Evolutionary conservation across 2,329 filamentous ascomycete genomes (phyloP), one percentile per base, ranked within the genome.

Genomic region (Ramularia endophylla): DNA sequence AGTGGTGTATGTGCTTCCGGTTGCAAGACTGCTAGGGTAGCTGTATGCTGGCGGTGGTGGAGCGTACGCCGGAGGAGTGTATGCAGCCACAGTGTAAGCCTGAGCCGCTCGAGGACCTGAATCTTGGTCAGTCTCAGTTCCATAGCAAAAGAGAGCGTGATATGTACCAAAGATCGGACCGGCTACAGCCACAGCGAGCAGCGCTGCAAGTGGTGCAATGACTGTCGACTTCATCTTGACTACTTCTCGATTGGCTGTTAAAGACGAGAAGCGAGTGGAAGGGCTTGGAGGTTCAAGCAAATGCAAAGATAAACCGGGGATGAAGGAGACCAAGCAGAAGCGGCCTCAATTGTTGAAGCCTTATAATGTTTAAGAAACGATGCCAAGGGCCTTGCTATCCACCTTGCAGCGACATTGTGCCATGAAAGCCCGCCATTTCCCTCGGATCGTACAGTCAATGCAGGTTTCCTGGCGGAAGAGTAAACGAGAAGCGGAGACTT

Each of bases 1-100:
- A 9, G 32, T 37, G 7, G 22, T 15, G 11, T 13, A 22, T 12
- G 31, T 27, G 25, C 31, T 34, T 15, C 36, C 44, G 12, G 40
- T 46, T 18, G 36, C 38, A 22, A 28, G 31, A 18, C 12, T 18
- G 11, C 8, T 40, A 27, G 43, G 37, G 19, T 30, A 33, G 12
- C 39, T 39, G 13, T 46, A 46, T 30, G 38, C 19, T 8, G 27
- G 25, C 4, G 40, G 40, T 20, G 40, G 33, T 7, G 43, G 43
- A 11, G n/a, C 5, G 20, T 43, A 40, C n/a, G 13, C 32, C 27
- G 39, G 38, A 13, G 34, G 34, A 13, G 17, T 22, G 35, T 46
- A 46, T 28, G 34, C 19, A 15, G 38, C 22, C 22, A 25, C 8
- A 16, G 18, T 32, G 28, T 25, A 35, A 25, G 32, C 25, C 22